Evolutionary conservation across 2,329 filamentous ascomycete species (phyloP).

Genomic region (Periconia sp.): DNA sequence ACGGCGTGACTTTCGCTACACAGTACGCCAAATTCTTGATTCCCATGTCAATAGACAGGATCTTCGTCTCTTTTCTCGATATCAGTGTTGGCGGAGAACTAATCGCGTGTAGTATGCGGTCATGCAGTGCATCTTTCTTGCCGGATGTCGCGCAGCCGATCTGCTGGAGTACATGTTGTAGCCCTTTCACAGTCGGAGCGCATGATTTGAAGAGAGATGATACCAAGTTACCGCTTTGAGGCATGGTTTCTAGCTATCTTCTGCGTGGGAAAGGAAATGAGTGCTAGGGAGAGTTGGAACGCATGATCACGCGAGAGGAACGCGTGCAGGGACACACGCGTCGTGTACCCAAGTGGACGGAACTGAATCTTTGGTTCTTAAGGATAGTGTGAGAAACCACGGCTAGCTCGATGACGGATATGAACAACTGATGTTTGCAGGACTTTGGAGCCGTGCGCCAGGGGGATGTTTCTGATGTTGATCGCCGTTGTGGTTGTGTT

Average conservation of each 20-base stretch:
- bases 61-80: constrained; percentile 37
- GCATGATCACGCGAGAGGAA: not conserved
- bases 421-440: not conserved
- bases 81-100: constrained; percentile 3
- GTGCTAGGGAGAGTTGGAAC: not conserved
- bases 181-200: constrained; percentile 49
- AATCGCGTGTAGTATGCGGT: constrained; percentile 47
- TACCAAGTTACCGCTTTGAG: not conserved
- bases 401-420: not conserved
- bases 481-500: too few relatives aligned
- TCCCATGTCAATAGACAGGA: constrained; percentile 83
- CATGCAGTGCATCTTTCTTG: constrained; percentile 58
- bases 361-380: too few relatives aligned
- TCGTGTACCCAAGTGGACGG: not conserved
- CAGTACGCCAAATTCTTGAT: constrained; percentile 80
- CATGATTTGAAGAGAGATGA: constrained; percentile 7
- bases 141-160: constrained; percentile 64
- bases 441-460: too few relatives aligned
- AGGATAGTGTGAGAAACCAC: too few relatives aligned
- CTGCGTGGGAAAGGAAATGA: not conserved
- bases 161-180: constrained; percentile 62
- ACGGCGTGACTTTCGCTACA: constrained; percentile 51
- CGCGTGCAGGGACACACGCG: not conserved
- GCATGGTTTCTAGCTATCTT: not conserved
- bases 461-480: too few relatives aligned